Percentiles rank a stretch among this genome's conserved stretches.
Evolutionary conservation across 1,139 yeast species (phyloP).

Genomic region (Scheffersomyces lignicola): DNA sequence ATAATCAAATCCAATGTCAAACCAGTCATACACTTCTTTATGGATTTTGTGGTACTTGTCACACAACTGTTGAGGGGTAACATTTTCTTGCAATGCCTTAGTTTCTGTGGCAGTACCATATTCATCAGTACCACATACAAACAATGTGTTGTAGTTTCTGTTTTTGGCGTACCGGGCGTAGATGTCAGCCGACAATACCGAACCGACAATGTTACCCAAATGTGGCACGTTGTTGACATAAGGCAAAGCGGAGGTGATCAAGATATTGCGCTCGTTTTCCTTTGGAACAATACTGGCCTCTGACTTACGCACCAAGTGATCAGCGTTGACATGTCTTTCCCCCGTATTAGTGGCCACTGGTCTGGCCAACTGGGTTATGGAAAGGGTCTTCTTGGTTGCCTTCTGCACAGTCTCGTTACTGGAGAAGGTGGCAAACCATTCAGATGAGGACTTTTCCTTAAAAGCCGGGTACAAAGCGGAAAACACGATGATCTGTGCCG

Average conservation of each 20-base stretch:
- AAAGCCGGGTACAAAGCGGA: constrained; percentile 41
- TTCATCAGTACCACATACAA: constrained; percentile 96
- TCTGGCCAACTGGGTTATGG: constrained; percentile 45
- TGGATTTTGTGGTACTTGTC: constrained; percentile 87
- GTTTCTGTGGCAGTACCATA: constrained; percentile 99
- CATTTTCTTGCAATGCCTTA: constrained; percentile 91
- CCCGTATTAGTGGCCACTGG: constrained; percentile 59
- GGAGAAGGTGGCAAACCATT: constrained; percentile 48
- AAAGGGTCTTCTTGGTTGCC: constrained; percentile 39
- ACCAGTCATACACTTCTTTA: constrained; percentile 92
- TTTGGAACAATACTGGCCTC: constrained; percentile 52
- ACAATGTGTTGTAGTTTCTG: constrained; percentile 84
- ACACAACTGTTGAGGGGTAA: constrained; percentile 85
- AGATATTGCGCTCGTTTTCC: constrained; percentile 70
- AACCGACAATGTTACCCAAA: constrained; percentile 93
- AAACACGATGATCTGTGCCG: constrained; percentile 49
- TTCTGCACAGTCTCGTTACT: constrained; percentile 32
- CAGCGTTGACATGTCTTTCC: constrained; percentile 43
- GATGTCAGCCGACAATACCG: constrained; percentile 92
- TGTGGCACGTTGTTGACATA: constrained; percentile 98
- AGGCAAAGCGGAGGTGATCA: constrained; percentile 95
- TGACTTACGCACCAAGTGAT: constrained; percentile 38
- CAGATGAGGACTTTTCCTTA: constrained; percentile 15
- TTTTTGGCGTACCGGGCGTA: constrained; percentile 88
- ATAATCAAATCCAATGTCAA: constrained; percentile 88